A percentile compares a stretch with the other conserved stretches of the same genome.
phyloP scores from a whole-genome alignment of 192 early-diverging fungal genomes.

The Backusella mclennaniae region DNA sequence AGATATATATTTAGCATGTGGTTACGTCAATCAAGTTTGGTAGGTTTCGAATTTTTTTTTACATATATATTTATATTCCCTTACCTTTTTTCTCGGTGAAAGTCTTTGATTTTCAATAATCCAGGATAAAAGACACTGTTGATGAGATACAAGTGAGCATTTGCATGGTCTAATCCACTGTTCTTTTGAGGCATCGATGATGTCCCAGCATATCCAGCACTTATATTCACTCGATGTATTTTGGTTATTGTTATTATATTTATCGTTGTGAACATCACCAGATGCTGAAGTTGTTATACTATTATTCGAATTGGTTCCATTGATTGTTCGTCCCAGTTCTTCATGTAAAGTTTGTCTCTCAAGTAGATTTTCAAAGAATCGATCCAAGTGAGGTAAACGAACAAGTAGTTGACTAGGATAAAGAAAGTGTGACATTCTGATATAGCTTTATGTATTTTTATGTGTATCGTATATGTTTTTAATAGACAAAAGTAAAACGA shows the following conservation, averaged over 20 bases:
- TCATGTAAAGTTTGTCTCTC: neutral
- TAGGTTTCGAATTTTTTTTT: neutral
- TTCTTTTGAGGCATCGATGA: conserved; percentile 53
- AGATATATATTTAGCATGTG: neutral
- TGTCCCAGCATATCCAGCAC: conserved; percentile 83
- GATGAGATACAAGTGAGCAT: conserved; percentile 76
- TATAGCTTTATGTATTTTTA: neutral
- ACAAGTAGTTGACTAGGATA: neutral
- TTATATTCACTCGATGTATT: conserved; percentile 14
- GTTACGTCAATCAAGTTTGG: neutral
- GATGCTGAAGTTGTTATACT: neutral
- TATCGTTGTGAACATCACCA: neutral
- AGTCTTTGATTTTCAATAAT: conserved; percentile 66
- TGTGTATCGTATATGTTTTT: neutral
- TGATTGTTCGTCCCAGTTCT: neutral
- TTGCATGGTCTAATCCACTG: conserved; percentile 71
- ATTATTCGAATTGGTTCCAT: neutral
- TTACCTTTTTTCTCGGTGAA: conserved; percentile 45
- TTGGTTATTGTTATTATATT: neutral
- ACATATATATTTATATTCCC: neutral
- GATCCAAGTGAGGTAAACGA: neutral
- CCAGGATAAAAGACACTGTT: conserved; percentile 77
- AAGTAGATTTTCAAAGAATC: neutral
- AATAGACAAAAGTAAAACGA: neutral
- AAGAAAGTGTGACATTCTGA: neutral